Evolutionary conservation across 2,329 filamentous ascomycete species (phyloP), one percentile per base, ranked within the genome.

Genomic region (Clonostachys rosea): DNA sequence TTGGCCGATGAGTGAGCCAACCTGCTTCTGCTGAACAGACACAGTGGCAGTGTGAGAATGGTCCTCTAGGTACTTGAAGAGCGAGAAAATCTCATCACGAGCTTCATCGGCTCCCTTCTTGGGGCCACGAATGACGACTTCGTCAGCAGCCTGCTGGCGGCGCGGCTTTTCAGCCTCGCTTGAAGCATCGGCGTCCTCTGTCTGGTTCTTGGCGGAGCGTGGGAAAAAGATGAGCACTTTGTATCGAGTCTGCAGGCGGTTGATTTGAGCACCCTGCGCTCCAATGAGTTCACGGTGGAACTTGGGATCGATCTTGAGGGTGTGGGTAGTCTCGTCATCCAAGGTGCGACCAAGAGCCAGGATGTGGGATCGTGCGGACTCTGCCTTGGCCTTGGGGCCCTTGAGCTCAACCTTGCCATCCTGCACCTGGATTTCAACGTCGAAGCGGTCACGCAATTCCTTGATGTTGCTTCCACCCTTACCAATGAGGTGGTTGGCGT

Each of bases 151-250:
- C 66, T 96, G 92, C 58, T 88, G 80, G 47, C 81, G 79, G 52
- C 83, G 79, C 43, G 76, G 74, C 63, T 83, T 83, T 51, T 80
- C 82, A 49, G 74, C 73, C 49, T 92, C 87, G 53, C 84, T 87
- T 30, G 77, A 76, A 36, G 79, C 84, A 56, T 92, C 91, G 13
- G 83, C 81, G 48, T 95, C 90, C 50, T 94, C 88, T 50, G 79
- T 76, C 45, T 65, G 70, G 37, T 52, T 57, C 62, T 91, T 89
- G 39, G 73, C 71, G 7, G 76, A 75, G 46, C 78, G 78, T 11
- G 94, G 94, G 75, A 99, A 99, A 71, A 96, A 92, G 58, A 99
- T 94, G 52, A 91, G 84, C 40, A 99, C 94, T 62, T 87, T 86
- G 75, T 99, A 96, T 42, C 91, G 87, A 47, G 86, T 89, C 69